Conservation (phyloP, 495 filamentous ascomycete genomes). For the Penicillium argentinense region DNA sequence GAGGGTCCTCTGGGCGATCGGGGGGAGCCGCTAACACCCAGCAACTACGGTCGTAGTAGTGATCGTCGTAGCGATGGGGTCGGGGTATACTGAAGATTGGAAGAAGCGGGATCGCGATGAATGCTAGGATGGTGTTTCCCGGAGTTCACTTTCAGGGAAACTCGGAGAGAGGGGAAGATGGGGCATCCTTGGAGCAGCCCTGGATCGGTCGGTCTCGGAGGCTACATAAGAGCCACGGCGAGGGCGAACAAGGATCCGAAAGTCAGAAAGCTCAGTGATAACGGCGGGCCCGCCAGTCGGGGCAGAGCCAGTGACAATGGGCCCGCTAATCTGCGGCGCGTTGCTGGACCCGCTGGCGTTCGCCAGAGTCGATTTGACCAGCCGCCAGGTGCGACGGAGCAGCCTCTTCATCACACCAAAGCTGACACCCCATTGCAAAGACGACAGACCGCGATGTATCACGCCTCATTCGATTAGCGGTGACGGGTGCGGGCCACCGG, state of each 20-base stretch:
- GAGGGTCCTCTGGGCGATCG: slow-evolving; percentile 10
- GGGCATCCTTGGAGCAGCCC: background rate
- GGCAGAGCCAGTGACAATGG: background rate
- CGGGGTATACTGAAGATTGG: too few species aligned
- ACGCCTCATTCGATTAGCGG: slow-evolving; percentile 1
- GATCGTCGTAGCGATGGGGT: background rate
- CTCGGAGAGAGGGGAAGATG: background rate
- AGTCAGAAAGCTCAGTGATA: slow-evolving; percentile 12
- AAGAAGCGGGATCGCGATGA: background rate
- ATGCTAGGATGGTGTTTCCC: background rate
- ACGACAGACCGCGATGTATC: slow-evolving; percentile 4
- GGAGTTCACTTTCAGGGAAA: background rate
- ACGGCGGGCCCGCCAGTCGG: slow-evolving; percentile 1
- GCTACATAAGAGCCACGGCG: slow-evolving; percentile 13
- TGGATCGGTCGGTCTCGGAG: slow-evolving; percentile 9
- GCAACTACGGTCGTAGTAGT: background rate
- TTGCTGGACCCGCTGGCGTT: background rate
- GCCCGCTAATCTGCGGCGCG: background rate
- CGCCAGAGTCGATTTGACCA: background rate
- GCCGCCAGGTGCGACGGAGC: background rate
- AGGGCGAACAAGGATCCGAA: slow-evolving; percentile 7
- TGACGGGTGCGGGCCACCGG: slow-evolving; percentile 14
- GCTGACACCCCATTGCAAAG: slow-evolving; percentile 1
- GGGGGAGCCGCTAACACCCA: background rate
- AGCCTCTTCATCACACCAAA: background rate